Evolutionary conservation across 2,329 filamentous ascomycete genomes (phyloP).

Genomic region (Neofusicoccum parvum): DNA sequence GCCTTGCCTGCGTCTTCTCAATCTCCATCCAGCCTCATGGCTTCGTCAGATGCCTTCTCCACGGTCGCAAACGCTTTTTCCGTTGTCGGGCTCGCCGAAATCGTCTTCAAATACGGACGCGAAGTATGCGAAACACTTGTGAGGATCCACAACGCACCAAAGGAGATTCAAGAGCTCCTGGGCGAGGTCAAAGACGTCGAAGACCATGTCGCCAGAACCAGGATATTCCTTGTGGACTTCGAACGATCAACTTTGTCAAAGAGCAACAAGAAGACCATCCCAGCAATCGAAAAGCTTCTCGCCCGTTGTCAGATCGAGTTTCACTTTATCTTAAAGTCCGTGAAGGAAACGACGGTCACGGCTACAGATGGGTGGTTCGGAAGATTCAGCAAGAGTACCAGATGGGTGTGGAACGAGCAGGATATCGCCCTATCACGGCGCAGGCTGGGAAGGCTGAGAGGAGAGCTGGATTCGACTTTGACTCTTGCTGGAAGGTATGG

Average conservation of each 20-base stretch:
- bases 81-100: not conserved
- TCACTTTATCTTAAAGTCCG: not conserved
- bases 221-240: not conserved
- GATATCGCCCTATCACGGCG: not conserved
- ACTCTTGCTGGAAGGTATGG: not conserved
- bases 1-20: not conserved
- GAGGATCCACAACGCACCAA: not conserved
- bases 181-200: constrained; percentile 1
- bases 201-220: not conserved
- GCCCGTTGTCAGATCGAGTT: not conserved
- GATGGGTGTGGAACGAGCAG: constrained; percentile 3
- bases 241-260: not conserved
- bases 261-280: not conserved
- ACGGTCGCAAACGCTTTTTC: constrained; percentile 7
- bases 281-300: not conserved
- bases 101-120: constrained; percentile 6
- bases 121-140: not conserved
- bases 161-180: not conserved
- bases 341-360: not conserved
- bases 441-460: not conserved
- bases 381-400: not conserved
- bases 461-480: not conserved
- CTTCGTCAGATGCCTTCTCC: not conserved
- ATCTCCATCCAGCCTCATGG: not conserved
- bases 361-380: not conserved